phyloP scores from a whole-genome alignment of 768 basidiomycete species.

The Mycena olivaceomarginata region DNA sequence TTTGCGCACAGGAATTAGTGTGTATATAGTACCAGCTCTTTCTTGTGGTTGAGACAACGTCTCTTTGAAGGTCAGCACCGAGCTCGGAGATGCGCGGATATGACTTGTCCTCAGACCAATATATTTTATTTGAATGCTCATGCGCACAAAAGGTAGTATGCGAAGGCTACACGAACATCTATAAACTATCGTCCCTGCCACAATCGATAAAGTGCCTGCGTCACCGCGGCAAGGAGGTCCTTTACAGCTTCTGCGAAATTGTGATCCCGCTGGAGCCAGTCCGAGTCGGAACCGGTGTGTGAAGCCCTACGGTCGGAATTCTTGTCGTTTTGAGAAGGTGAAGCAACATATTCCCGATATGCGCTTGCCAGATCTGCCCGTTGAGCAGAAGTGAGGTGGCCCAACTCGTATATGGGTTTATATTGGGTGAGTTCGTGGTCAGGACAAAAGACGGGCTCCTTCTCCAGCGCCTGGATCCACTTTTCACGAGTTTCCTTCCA shows the following conservation, averaged over 20 bases:
- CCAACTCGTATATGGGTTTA: neutral
- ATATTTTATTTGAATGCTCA: too few relatives aligned
- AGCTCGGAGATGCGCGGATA: too few relatives aligned
- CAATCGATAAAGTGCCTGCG: neutral
- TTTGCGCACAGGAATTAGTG: neutral
- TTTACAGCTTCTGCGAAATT: conserved; percentile 4
- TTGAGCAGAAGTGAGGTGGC: neutral
- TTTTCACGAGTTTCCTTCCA: too few relatives aligned
- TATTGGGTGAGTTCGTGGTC: neutral
- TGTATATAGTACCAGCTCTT: conserved; percentile 6
- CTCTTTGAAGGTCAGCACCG: too few relatives aligned
- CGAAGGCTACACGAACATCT: neutral
- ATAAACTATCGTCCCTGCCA: neutral
- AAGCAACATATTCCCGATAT: neutral
- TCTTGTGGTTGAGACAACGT: too few relatives aligned
- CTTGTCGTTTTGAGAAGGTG: neutral
- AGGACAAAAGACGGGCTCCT: neutral
- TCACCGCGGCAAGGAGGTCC: neutral
- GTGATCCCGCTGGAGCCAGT: neutral
- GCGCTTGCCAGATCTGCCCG: neutral
- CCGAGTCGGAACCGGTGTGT: neutral
- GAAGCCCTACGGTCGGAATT: neutral
- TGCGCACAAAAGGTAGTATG: neutral
- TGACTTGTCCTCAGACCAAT: too few relatives aligned
- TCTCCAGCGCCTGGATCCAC: too few relatives aligned